Base-by-base conservation (phyloP, 164 flowering plant genomes). In the Amborella trichopoda region DNA sequence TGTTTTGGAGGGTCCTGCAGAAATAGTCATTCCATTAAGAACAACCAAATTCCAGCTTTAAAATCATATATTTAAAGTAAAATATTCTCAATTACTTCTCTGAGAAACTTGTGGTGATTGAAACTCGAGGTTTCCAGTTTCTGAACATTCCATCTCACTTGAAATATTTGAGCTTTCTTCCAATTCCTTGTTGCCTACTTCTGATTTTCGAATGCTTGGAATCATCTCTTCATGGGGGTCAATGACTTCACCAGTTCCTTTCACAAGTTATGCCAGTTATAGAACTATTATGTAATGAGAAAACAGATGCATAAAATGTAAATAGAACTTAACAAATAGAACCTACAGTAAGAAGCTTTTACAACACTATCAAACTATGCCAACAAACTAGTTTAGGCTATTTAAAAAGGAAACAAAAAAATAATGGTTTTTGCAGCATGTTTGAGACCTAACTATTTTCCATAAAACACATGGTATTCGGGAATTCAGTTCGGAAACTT, bases 181-280 rank as follows among this genome's bases (percentile, higher is more conserved):
- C 13, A 72, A 62, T 36, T 58, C 65, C 5, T 28, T 30, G 5
- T 24, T n/a, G 16, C 43, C 44, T 22, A 59, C 52, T 24, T 44
- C 50, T 39, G 70, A 47, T 23, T n/a, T 18, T 2, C 10, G 50
- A 28, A 50, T 59, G 25, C 45, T 33, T 41, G 19, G 12, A 26
- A 49, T 65, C 44, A 43, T 58, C 43, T 69, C 80, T 14, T 30
- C 23, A 21, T 66, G 50, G 0, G 70, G 57, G 61, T 77, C 69
- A 44, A 64, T 55, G 23, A 73, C 73, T 66, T 77, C 88, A n/a
- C 74, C 68, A 38, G 64, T 73, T 46, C 42, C 67, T 46, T 59
- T 53, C 57, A 55, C 41, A 48, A 17, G 32, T 27, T 5, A 47
- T 39, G 23, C 37, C 46, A 46, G 36, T 16, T 25, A 48, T 41